phyloP scores from a whole-genome alignment of 306 rosid species.

The Vicia sativa region DNA sequence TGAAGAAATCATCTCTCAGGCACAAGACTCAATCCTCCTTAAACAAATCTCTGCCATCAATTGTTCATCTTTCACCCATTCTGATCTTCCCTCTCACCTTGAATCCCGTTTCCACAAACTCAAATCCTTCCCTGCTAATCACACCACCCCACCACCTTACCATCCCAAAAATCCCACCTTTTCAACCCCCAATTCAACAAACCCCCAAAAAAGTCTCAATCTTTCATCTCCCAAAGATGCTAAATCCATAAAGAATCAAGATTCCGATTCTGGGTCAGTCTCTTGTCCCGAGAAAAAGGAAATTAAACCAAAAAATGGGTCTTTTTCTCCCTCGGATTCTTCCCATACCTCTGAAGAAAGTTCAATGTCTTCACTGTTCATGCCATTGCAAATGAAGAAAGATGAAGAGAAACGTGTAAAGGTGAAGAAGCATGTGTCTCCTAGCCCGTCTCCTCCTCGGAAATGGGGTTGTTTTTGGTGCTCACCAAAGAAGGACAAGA shows the following conservation, averaged over 20 bases:
- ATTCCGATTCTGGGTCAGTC: conserved; percentile 36
- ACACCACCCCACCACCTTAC: conserved; percentile 30
- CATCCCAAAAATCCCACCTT: not conserved
- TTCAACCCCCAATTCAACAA: conserved; percentile 11
- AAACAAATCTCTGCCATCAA: conserved; percentile 80
- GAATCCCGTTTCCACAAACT: conserved; percentile 84
- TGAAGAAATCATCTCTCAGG: conserved; percentile 67
- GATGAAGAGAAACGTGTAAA: not conserved
- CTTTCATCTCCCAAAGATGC: conserved; percentile 41
- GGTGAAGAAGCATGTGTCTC: conserved; percentile 30
- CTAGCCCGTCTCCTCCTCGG: conserved; percentile 62
- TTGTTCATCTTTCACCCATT: conserved; percentile 63
- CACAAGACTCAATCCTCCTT: conserved; percentile 64
- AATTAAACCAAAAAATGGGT: conserved; percentile 28
- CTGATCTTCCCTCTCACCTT: conserved; percentile 67
- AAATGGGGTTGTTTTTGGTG: conserved; percentile 75
- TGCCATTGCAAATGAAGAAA: conserved; percentile 35
- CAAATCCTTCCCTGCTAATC: conserved; percentile 64
- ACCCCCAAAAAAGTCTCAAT: conserved; percentile 26
- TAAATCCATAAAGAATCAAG: conserved; percentile 1
- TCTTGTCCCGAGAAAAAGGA: conserved; percentile 30
- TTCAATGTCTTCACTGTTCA: conserved; percentile 44
- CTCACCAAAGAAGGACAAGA: conserved; percentile 65
- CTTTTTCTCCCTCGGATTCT: conserved; percentile 47
- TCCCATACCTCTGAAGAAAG: conserved; percentile 49